Conservation (phyloP, 805 yeast genomes). For the Candida xyloterini region DNA sequence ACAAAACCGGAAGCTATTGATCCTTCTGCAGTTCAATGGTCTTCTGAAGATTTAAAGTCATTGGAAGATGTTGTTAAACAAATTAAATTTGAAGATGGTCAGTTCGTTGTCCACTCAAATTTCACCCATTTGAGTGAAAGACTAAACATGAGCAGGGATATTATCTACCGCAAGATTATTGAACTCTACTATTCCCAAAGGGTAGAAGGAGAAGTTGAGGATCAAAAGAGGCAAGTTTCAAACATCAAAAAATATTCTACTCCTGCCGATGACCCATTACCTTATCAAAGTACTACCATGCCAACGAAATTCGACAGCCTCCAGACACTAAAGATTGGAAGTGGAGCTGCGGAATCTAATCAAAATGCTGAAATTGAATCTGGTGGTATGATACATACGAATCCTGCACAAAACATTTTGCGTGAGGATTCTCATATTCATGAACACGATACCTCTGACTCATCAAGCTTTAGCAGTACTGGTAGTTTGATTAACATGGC, state of each 20-base stretch:
- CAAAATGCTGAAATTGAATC: too few relatives aligned
- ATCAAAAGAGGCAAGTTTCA: too few relatives aligned
- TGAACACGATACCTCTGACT: neutral
- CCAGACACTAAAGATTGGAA: too few relatives aligned
- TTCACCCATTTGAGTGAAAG: constrained; percentile 20
- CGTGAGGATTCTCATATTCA: neutral
- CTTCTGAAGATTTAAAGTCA: constrained; percentile 11
- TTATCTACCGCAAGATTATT: constrained; percentile 24
- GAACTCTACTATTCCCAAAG: constrained; percentile 20
- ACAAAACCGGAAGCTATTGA: neutral
- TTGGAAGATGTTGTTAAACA: constrained; percentile 16
- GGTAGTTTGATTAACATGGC: constrained; percentile 15
- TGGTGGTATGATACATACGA: too few relatives aligned
- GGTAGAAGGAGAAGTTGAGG: neutral
- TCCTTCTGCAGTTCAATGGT: constrained; percentile 15
- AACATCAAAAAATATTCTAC: too few relatives aligned
- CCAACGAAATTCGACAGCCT: too few relatives aligned
- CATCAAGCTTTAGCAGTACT: neutral
- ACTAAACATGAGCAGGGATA: constrained; percentile 12
- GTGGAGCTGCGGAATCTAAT: too few relatives aligned
- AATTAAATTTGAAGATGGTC: constrained; percentile 16
- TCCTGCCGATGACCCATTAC: too few relatives aligned
- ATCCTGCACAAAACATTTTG: too few relatives aligned
- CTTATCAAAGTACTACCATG: too few relatives aligned
- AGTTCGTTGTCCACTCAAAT: constrained; percentile 17